Evolutionary conservation across 768 basidiomycete species (phyloP), one percentile per base, ranked within the genome.

Genomic region (Roridomyces roridus): DNA sequence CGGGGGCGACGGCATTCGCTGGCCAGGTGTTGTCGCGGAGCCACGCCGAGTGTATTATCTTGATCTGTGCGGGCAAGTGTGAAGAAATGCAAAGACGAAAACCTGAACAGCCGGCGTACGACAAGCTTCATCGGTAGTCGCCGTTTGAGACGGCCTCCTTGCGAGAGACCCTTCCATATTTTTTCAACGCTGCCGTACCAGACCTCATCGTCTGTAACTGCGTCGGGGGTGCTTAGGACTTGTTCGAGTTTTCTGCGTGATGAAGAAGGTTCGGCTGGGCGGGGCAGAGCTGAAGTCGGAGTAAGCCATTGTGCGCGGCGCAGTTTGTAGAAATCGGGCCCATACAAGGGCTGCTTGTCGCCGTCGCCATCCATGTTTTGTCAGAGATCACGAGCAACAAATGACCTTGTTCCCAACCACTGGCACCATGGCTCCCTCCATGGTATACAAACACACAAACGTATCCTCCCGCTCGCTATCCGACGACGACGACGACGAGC

Each of bases 401-500:
- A 34, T 18, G 26, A 3, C 29, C 65, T 60, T 67, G 62, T 65
- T 59, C 57, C 67, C 28, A 65, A 71, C 74, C n/a, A n/a, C n/a
- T n/a, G n/a, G n/a, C n/a, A n/a, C n/a, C 65, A 74, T 70, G 64
- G 73, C 70, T 70, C 72, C 76, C 68, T 66, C 68, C 64, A 69
- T 78, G 64, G 72, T 72, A 64, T 81, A 82, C 71, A 80, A 77
- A 67, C 74, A 88, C 77, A 65, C 82, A 73, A 78, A 84, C n/a
- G 87, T 88, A 62, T 91, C 90, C 5, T 84, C 80, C 9, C 90
- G 87, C n/a, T 91, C 91, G 17, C 78, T 91, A 60, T 91, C 89
- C 29, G 89, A 89, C 73, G 84, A 85, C 60, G 85, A 88, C 69
- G 85, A 89, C 67, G 85, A 88, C 68, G 83, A 81, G 28, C 5